These are phyloP conservation scores for Aspergillus sparsus DNA, from an alignment of 495 filamentous ascomycete genomes.

Conservation along the genomic window DNA sequence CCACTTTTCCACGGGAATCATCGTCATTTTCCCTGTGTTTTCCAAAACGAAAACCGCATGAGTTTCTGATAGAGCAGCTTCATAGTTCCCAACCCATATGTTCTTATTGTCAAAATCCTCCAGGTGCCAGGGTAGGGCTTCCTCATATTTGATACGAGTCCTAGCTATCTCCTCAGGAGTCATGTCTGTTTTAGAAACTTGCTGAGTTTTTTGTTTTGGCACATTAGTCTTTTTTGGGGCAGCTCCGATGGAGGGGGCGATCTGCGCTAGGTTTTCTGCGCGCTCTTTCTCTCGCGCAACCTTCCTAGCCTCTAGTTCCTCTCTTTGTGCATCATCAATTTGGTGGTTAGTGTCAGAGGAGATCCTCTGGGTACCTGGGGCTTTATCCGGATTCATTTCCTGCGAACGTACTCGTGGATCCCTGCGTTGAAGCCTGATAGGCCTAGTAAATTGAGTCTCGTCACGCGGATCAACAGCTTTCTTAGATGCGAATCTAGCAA, in stretches of 20 bases:
- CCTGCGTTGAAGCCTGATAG: slow-evolving; percentile 83
- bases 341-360: slow-evolving; percentile 34
- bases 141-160: slow-evolving; percentile 84
- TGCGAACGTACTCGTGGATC: slow-evolving; percentile 73
- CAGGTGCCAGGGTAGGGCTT: slow-evolving; percentile 92
- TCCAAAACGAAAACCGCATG: slow-evolving; percentile 75
- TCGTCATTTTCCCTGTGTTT: slow-evolving; percentile 62
- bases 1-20: slow-evolving; percentile 92
- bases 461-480: slow-evolving; percentile 69
- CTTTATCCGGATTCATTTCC: slow-evolving; percentile 41
- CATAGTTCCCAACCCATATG: slow-evolving; percentile 88
- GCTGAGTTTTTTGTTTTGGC: slow-evolving; percentile 64
- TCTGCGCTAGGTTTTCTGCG: slow-evolving; percentile 81
- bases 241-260: slow-evolving; percentile 69
- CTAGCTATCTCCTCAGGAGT: slow-evolving; percentile 79
- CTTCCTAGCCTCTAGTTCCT: slow-evolving; percentile 67
- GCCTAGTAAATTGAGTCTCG: slow-evolving; percentile 79
- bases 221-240: slow-evolving; percentile 61
- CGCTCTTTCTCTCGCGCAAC: slow-evolving; percentile 79
- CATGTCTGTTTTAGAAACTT: slow-evolving; percentile 74
- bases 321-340: slow-evolving; percentile 66
- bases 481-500: slow-evolving; percentile 72
- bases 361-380: slow-evolving; percentile 44
- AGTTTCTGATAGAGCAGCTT: slow-evolving; percentile 76
- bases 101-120: slow-evolving; percentile 95